Evolutionary conservation across 495 filamentous ascomycete species (phyloP).

Genomic region (Hyaloscypha variabilis): DNA sequence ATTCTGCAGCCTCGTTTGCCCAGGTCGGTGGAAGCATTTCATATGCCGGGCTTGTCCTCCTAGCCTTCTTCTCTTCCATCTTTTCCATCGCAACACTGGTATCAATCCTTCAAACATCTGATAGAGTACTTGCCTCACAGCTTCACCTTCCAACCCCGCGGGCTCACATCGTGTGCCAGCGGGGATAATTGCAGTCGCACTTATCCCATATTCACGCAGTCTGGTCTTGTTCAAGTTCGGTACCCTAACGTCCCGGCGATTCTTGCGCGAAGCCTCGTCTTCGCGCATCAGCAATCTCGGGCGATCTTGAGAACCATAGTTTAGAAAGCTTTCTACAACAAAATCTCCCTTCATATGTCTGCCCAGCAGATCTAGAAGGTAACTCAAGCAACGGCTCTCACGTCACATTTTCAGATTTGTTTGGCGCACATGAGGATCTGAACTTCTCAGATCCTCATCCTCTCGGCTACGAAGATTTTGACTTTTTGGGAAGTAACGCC

Average conservation of each 20-base stretch:
- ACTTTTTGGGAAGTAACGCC: constrained; percentile 8
- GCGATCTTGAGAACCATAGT: constrained; percentile 16
- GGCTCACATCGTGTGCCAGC: constrained; percentile 14
- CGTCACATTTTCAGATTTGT: constrained; percentile 9
- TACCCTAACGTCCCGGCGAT: constrained; percentile 6
- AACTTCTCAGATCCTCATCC: neutral
- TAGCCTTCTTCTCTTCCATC: neutral
- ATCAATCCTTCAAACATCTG: neutral
- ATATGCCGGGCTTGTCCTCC: neutral
- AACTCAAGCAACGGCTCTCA: constrained; percentile 9
- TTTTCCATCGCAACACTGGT: neutral
- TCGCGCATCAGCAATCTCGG: constrained; percentile 20
- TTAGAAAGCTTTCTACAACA: constrained; percentile 23
- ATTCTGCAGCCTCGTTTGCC: constrained; percentile 1
- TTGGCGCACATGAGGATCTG: constrained; percentile 2
- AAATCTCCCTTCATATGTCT: constrained; percentile 21
- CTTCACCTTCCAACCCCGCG: neutral
- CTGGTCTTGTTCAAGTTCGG: neutral
- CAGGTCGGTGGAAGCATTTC: neutral
- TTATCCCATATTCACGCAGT: constrained; percentile 6
- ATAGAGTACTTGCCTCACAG: neutral
- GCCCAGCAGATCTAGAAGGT: constrained; percentile 6
- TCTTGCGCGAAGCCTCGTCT: constrained; percentile 21
- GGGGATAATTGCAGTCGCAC: constrained; percentile 18
- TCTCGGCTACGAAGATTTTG: constrained; percentile 1